Base-by-base conservation (phyloP, 768 basidiomycete species). In the Tephrocybe sp. region DNA sequence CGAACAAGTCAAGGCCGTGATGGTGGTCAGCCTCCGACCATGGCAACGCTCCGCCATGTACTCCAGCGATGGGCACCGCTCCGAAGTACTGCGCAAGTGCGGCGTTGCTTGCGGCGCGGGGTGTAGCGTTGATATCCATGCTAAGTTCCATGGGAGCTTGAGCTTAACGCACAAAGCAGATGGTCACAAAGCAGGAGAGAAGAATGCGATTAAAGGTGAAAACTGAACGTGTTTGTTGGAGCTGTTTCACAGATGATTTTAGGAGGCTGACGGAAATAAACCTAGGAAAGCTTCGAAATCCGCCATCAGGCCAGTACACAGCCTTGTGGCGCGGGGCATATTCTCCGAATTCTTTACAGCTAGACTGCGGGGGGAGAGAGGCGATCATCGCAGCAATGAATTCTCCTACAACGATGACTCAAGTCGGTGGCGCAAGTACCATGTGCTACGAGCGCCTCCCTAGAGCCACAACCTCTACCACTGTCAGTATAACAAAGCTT, bases 1-100 rank as follows among this genome's bases (percentile, higher is more conserved):
- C 40, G 47, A 41, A 49, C 12, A 42, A 36, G 25, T 34, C 27
- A n/a, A 51, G 36, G 6, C 25, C 43, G 25, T 37, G 40, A 22
- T 47, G 42, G 13, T 52, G 47, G 50, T 55, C 56, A 54, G 53
- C 49, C 53, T 48, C 56, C 9, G 47, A 39, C 56, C 56, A 58
- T 36, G 47, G 16, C 25, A 47, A 13, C 30, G n/a, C 18, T 15
- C 22, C 44, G 19, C 12, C 16, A 35, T 44, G 13, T 6, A 40
- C 27, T 34, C 16, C 41, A 18, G 25, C 28, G 2, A 43, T 26
- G 3, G 38, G 42, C 1, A 25, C 25, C 32, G 18, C 22, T 27
- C 38, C 44, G 35, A 58, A 49, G 31, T 52, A 58, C 21, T 52
- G 54, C 7, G 54, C 32, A 16, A 58, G 37, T 16, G 25, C 24